Evolutionary conservation across 139 green algal genomes (phyloP).

Genomic region (Ettlia oleoabundans): DNA sequence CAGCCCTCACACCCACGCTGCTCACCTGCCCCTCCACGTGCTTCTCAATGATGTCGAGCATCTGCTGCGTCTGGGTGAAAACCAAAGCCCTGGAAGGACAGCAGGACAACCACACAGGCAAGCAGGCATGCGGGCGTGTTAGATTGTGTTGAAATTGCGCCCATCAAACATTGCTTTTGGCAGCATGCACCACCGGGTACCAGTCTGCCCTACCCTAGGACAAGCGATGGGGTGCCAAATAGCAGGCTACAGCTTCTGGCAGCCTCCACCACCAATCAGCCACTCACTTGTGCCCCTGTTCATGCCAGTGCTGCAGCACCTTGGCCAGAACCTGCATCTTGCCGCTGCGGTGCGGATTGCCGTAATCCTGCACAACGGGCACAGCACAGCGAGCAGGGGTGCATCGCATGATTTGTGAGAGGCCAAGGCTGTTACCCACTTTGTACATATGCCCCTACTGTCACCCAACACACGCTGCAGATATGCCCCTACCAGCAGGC

Average conservation of each 20-base stretch:
- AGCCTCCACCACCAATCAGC: too few species aligned
- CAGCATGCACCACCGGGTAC: too few species aligned
- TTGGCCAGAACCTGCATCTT: constrained; percentile 84
- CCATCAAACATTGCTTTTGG: background rate
- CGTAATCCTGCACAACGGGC: constrained; percentile 58
- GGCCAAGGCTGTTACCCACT: too few species aligned
- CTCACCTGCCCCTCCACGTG: constrained; percentile 43
- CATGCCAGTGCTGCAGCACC: constrained; percentile 84
- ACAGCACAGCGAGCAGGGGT: background rate
- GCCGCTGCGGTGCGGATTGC: constrained; percentile 71
- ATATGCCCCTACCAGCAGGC: too few species aligned
- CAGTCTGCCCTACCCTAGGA: too few species aligned
- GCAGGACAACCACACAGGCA: background rate
- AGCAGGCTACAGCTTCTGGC: too few species aligned
- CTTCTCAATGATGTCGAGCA: constrained; percentile 98
- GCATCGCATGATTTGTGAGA: background rate
- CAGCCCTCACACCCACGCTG: background rate
- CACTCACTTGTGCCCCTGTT: constrained; percentile 76
- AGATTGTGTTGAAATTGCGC: background rate
- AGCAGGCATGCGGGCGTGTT: background rate
- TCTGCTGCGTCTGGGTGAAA: constrained; percentile 96
- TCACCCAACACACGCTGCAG: too few species aligned
- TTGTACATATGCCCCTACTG: too few species aligned
- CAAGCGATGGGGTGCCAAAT: too few species aligned
- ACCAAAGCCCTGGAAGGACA: constrained; percentile 61